Percentiles rank a stretch among this genome's conserved stretches.
phyloP scores from a whole-genome alignment of 2,329 filamentous ascomycete genomes.

The Alternaria angustiovoidea region DNA sequence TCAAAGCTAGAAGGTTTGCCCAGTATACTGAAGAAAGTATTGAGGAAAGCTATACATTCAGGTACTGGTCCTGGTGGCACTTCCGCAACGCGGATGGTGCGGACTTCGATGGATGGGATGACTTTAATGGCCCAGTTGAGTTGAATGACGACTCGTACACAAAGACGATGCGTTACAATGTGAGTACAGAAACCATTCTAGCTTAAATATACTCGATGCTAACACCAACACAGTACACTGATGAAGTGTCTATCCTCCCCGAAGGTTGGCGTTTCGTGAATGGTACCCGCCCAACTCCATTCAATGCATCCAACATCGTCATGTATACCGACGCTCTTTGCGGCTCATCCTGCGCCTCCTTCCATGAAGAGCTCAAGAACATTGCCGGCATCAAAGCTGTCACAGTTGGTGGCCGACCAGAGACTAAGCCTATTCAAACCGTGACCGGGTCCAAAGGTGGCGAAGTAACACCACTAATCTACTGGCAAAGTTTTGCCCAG shows the following conservation, averaged over 20 bases:
- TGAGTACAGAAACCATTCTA: constrained; percentile 16
- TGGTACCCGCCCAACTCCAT: constrained; percentile 39
- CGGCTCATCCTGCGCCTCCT: constrained; percentile 65
- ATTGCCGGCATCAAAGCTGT: constrained; percentile 63
- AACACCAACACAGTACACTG: constrained; percentile 28
- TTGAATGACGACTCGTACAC: constrained; percentile 51
- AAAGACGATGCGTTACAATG: constrained; percentile 42
- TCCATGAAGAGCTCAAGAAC: constrained; percentile 62
- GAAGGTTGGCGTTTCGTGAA: constrained; percentile 29
- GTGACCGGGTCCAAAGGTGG: constrained; percentile 68
- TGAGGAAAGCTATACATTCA: constrained; percentile 21
- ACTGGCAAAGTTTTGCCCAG: constrained; percentile 27
- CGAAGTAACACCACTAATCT: constrained; percentile 36
- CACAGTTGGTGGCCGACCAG: constrained; percentile 66
- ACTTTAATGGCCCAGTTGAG: constrained; percentile 53
- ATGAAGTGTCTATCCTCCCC: constrained; percentile 25
- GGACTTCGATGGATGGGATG: constrained; percentile 53
- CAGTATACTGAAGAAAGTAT: constrained; percentile 6
- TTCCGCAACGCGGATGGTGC: constrained; percentile 36
- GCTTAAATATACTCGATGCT: background rate
- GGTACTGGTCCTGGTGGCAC: constrained; percentile 35
- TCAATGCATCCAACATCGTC: constrained; percentile 49
- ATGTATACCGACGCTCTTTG: constrained; percentile 65
- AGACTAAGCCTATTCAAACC: constrained; percentile 64
- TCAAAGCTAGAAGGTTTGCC: constrained; percentile 14